Percentiles rank a stretch among this genome's conserved stretches.
Evolutionary conservation across 2,329 filamentous ascomycete genomes (phyloP).

Genomic region (Cladophialophora carrionii): DNA sequence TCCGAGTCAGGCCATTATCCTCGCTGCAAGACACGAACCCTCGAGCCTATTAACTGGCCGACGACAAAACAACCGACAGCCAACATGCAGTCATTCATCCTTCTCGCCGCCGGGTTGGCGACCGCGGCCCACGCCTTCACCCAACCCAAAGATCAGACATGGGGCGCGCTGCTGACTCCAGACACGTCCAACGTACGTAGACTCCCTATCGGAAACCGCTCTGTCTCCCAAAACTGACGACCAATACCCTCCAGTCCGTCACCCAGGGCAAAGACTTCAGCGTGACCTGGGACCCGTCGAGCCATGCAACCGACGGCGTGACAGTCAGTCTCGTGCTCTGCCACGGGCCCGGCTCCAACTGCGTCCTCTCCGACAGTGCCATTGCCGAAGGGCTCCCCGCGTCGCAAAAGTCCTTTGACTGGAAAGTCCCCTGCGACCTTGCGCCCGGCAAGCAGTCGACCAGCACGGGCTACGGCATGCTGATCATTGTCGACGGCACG

Average conservation of each 20-base stretch:
- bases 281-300: constrained; percentile 36
- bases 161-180: constrained; percentile 37
- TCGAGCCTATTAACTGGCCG: not conserved
- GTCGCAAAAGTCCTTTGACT: constrained; percentile 32
- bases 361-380: constrained; percentile 29
- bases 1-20: not conserved
- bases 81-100: constrained; percentile 39
- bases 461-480: constrained; percentile 37
- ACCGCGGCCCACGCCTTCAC: constrained; percentile 66
- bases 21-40: not conserved
- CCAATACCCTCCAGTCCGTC: constrained; percentile 27
- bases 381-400: constrained; percentile 36
- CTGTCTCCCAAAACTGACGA: not conserved
- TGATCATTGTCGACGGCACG: constrained; percentile 39
- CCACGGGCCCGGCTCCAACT: constrained; percentile 37
- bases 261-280: constrained; percentile 36
- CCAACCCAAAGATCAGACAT: constrained; percentile 29
- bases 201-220: constrained; percentile 9
- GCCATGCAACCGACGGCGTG: constrained; percentile 29
- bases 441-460: constrained; percentile 32
- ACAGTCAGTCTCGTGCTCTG: constrained; percentile 39
- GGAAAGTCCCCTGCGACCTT: constrained; percentile 37
- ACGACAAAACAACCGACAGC: not conserved
- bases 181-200: constrained; percentile 26
- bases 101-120: constrained; percentile 67